These are phyloP conservation scores for Macrophomina tecta DNA, from an alignment of 2,329 filamentous ascomycete genomes.

Conservation along the genomic window DNA sequence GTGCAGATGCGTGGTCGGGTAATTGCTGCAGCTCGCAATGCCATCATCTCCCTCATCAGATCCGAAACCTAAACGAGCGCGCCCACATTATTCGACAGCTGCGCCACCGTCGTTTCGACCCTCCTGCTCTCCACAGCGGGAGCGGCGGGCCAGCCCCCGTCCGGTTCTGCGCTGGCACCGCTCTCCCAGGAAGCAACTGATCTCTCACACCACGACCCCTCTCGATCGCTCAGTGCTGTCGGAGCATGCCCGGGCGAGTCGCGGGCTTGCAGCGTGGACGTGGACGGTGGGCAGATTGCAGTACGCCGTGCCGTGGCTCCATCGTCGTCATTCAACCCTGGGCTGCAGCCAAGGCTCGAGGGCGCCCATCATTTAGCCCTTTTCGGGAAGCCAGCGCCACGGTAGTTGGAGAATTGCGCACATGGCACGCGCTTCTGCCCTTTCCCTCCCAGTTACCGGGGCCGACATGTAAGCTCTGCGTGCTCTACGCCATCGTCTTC, in stretches of 20 bases:
- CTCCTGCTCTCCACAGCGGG: neutral
- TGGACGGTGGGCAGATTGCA: slow-evolving; percentile 7
- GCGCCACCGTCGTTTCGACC: slow-evolving; percentile 8
- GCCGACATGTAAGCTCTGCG: neutral
- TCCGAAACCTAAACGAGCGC: too few relatives aligned
- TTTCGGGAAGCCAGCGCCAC: slow-evolving; percentile 6
- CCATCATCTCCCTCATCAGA: too few relatives aligned
- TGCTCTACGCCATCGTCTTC: neutral
- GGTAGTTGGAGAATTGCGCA: neutral
- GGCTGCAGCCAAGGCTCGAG: neutral
- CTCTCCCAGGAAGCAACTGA: neutral
- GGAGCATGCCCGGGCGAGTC: neutral
- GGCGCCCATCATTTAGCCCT: slow-evolving; percentile 1
- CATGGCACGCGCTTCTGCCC: neutral
- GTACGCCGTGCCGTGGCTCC: neutral
- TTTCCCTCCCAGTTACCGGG: neutral
- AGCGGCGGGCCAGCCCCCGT: neutral
- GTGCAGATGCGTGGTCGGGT: too few relatives aligned
- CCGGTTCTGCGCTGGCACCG: neutral
- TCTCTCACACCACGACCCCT: slow-evolving; percentile 2
- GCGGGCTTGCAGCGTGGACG: neutral
- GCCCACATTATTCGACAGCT: neutral
- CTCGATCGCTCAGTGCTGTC: neutral
- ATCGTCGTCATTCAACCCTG: slow-evolving; percentile 9
- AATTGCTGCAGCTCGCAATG: too few relatives aligned